phyloP scores from a whole-genome alignment of 1,284 basidiomycete species.

The Ustilago curta region DNA sequence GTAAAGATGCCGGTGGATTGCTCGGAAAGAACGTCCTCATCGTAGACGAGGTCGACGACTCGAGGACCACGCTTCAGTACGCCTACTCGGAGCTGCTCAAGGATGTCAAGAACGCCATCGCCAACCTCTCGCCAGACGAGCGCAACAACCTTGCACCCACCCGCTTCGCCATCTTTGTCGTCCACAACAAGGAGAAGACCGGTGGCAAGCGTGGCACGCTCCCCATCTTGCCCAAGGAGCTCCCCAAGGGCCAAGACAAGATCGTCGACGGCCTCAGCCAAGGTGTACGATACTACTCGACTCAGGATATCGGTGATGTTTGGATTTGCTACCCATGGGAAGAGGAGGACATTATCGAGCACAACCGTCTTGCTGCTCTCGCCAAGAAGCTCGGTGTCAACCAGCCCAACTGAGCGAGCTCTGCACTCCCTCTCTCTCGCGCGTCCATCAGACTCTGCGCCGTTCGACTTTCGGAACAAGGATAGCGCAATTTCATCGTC shows the following conservation, averaged over 20 bases:
- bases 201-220: conserved; percentile 64
- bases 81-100: conserved; percentile 68
- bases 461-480: not conserved
- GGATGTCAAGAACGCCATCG: conserved; percentile 62
- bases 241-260: conserved; percentile 50
- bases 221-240: conserved; percentile 58
- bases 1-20: conserved; percentile 62
- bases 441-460: too few relatives aligned
- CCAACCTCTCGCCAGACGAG: conserved; percentile 56
- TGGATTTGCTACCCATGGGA: conserved; percentile 69
- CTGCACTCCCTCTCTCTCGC: too few relatives aligned
- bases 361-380: conserved; percentile 67
- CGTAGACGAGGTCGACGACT: conserved; percentile 69
- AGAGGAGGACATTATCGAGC: conserved; percentile 67
- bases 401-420: conserved; percentile 38
- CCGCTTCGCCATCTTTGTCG: conserved; percentile 68
- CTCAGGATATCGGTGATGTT: conserved; percentile 63
- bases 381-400: conserved; percentile 61
- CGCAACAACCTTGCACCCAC: conserved; percentile 61
- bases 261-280: conserved; percentile 60
- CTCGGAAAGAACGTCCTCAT: conserved; percentile 69
- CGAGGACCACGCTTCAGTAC: conserved; percentile 67
- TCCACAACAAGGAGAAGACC: conserved; percentile 66
- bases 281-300: conserved; percentile 67
- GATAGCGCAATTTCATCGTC: not conserved